Conservation (phyloP, 495 filamentous ascomycete species). For the Sporormia fimetaria region DNA sequence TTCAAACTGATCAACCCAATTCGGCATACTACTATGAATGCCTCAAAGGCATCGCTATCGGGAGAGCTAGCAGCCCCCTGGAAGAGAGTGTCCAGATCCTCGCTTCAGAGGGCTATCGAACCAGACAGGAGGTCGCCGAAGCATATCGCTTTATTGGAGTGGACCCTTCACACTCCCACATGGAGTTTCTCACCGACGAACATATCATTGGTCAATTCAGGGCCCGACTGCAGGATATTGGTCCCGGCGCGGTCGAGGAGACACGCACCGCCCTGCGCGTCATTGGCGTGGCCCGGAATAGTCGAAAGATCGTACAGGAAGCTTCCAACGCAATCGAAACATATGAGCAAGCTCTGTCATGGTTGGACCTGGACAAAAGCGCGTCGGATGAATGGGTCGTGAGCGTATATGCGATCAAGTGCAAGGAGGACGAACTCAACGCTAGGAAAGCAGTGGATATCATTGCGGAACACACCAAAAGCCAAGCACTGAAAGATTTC, state of each 20-base stretch:
- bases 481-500: conserved; percentile 42
- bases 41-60: conserved; percentile 35
- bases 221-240: conserved; percentile 38
- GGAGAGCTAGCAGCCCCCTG: conserved; percentile 35
- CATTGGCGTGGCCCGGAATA: conserved; percentile 44
- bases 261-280: conserved; percentile 43
- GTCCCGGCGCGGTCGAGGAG: conserved; percentile 38
- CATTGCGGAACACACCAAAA: conserved; percentile 47
- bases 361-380: conserved; percentile 42
- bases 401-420: conserved; percentile 48
- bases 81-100: conserved; percentile 33
- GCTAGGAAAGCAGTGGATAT: conserved; percentile 44
- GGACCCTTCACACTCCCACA: conserved; percentile 28
- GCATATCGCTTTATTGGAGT: conserved; percentile 48
- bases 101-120: conserved; percentile 34
- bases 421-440: conserved; percentile 40
- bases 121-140: conserved; percentile 31
- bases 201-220: conserved; percentile 48
- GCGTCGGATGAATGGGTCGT: conserved; percentile 49
- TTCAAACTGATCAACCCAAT: conserved; percentile 30
- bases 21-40: conserved; percentile 41
- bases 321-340: conserved; percentile 49
- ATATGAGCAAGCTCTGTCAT: conserved; percentile 50
- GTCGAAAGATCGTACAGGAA: conserved; percentile 42
- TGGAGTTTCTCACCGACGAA: conserved; percentile 39